Base-by-base conservation (phyloP, 2,329 filamentous ascomycete genomes). In the Penicillium hordei region DNA sequence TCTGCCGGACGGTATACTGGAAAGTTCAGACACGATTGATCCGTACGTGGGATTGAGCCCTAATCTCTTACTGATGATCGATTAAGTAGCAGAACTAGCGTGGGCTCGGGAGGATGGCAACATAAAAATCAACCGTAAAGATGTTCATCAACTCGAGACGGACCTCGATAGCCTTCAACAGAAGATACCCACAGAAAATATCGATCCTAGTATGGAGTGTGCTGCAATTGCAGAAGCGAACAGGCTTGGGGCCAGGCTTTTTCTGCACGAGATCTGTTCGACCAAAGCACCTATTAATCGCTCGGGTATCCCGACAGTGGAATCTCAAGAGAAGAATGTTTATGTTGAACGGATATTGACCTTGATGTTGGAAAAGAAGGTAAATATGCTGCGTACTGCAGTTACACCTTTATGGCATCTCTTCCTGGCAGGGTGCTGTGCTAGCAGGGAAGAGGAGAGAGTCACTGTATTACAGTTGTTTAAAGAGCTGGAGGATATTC, bases 401-500 rank as follows among this genome's bases (percentile, higher is more conserved):
- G 66, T 61, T 1, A 31, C 69, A 0, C 68, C 68, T 1, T 45
- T 70, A 7, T 70, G 68, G 68, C 67, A 68, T 7, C 58, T 70
- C 1, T 70, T 70, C 25, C 43, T 70, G 21, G 68, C 65, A 1
- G 68, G 66, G 12, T 70, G 68, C 12, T 70, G 68, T 53, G 62
- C 61, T 15, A 53, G 29, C 10, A 46, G 48, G 0, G 68, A 70
- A 27, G 61, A 60, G n/a, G 60, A 70, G 9, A 57, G 63, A 13
- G 53, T 69, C 1, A 52, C 46, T 34, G 67, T 66, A 3, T 51
- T 70, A 57, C 62, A 57, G 15, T 50, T 70, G 6, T 69, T 70
- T 36, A 59, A 66, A 15, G 57, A 62, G 4, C 48, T 64, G 0
- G 62, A 70, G 23, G 55, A 57, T 8, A 62, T 65, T 27, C 60